phyloP scores from a whole-genome alignment of 2,329 filamentous ascomycete genomes.

The Escovopsis sp. region DNA sequence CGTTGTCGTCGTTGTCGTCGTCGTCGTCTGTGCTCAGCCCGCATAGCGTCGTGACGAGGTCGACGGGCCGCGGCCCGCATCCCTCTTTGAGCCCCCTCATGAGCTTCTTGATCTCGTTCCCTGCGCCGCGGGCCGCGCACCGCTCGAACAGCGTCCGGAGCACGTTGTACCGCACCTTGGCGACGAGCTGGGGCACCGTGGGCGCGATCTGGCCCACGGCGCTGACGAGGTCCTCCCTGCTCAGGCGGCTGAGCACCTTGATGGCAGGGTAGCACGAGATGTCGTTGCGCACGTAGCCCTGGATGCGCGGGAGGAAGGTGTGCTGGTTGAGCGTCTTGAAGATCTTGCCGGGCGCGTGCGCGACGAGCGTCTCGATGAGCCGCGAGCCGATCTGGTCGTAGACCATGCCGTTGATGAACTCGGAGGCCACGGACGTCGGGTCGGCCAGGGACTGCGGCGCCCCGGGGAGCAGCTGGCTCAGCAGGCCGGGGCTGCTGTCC shows the following conservation, averaged over 20 bases:
- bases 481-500: slow-evolving; percentile 36
- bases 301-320: slow-evolving; percentile 67
- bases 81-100: slow-evolving; percentile 33
- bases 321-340: slow-evolving; percentile 80
- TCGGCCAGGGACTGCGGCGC: slow-evolving; percentile 56
- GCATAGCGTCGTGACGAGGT: slow-evolving; percentile 36
- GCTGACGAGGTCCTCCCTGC: slow-evolving; percentile 69
- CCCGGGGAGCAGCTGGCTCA: slow-evolving; percentile 66
- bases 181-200: slow-evolving; percentile 57
- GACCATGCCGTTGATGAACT: slow-evolving; percentile 72
- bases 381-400: slow-evolving; percentile 87
- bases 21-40: slow-evolving; percentile 23
- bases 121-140: slow-evolving; percentile 52
- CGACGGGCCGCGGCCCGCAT: slow-evolving; percentile 31
- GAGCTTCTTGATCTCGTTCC: slow-evolving; percentile 33
- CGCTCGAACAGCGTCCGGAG: slow-evolving; percentile 74
- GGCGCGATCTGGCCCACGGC: slow-evolving; percentile 59
- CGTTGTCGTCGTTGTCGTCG: slow-evolving; percentile 4
- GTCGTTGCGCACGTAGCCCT: slow-evolving; percentile 73
- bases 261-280: slow-evolving; percentile 81
- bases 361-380: slow-evolving; percentile 74
- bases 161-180: slow-evolving; percentile 62
- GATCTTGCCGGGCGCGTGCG: slow-evolving; percentile 66
- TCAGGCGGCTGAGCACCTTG: slow-evolving; percentile 65
- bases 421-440: slow-evolving; percentile 53